A percentile compares a stretch with the other conserved stretches of the same genome.
Conservation (phyloP, 108 stramenopile genomes). For the Conticribra weissflogii region DNA sequence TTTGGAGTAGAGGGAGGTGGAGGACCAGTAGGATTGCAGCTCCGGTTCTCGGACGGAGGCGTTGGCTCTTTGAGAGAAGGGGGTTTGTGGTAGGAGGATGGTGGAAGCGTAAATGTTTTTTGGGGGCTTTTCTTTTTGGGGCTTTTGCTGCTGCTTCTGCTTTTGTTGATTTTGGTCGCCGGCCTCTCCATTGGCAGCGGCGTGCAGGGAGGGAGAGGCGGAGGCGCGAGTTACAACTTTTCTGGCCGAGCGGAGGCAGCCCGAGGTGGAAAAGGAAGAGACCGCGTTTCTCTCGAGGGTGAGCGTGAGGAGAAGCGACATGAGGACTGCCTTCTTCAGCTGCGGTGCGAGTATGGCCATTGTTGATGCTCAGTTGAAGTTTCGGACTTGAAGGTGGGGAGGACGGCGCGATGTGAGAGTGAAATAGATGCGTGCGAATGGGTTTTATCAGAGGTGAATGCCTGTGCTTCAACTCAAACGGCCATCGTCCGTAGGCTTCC, state of each 20-base stretch:
- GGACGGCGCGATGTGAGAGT: too few species aligned
- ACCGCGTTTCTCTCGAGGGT: slow-evolving; percentile 32
- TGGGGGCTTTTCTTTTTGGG: slow-evolving; percentile 58
- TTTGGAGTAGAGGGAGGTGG: slow-evolving; percentile 88
- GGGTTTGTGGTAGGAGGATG: slow-evolving; percentile 92
- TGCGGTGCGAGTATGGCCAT: slow-evolving; percentile 43
- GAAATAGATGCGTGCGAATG: too few species aligned
- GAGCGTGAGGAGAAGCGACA: slow-evolving; percentile 51
- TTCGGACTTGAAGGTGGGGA: too few species aligned
- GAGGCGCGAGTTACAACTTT: background rate
- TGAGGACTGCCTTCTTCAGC: slow-evolving; percentile 33
- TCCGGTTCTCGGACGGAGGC: slow-evolving; percentile 92
- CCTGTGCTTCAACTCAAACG: too few species aligned
- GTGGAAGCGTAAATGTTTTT: slow-evolving; percentile 89
- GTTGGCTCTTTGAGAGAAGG: slow-evolving; percentile 94
- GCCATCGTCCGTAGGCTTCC: too few species aligned
- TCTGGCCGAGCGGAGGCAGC: slow-evolving; percentile 1
- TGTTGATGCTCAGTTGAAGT: too few species aligned
- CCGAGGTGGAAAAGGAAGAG: slow-evolving; percentile 29
- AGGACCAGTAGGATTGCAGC: slow-evolving; percentile 87
- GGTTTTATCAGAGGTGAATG: too few species aligned
- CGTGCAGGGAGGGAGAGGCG: slow-evolving; percentile 1
- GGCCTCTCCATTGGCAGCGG: background rate
- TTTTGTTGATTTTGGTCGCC: background rate
- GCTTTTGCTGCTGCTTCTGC: slow-evolving; percentile 8